Conservation (phyloP, 148 eudicot genomes). For the Cornus controversa region DNA sequence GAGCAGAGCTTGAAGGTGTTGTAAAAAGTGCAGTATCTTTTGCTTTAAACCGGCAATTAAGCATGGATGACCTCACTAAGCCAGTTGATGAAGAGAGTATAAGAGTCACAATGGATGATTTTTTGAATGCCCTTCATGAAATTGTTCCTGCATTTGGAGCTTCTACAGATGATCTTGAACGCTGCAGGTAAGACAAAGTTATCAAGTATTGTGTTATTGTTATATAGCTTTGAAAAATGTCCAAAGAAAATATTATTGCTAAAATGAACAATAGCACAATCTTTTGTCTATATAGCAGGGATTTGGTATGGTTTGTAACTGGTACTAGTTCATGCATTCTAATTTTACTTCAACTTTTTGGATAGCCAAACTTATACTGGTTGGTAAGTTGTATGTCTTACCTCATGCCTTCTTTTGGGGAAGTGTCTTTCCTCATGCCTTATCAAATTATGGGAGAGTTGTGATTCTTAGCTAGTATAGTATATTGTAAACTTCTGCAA, state of each 20-base stretch:
- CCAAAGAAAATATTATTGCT: background rate
- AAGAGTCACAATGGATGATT: slow-evolving; percentile 95
- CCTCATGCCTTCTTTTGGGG: background rate
- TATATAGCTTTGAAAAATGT: background rate
- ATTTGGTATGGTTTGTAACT: background rate
- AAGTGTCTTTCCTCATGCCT: background rate
- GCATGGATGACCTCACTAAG: slow-evolving; percentile 90
- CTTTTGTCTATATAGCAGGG: background rate
- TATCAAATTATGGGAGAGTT: background rate
- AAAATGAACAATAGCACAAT: background rate
- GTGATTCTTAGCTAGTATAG: too few relatives aligned
- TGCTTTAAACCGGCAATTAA: slow-evolving; percentile 88
- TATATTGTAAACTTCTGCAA: too few relatives aligned
- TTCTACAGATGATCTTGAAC: slow-evolving; percentile 90
- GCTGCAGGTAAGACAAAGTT: slow-evolving; percentile 65
- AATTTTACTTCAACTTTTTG: background rate
- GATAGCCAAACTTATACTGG: background rate
- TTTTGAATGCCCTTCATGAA: slow-evolving; percentile 77
- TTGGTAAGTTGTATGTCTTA: background rate
- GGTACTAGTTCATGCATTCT: background rate
- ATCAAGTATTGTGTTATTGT: background rate
- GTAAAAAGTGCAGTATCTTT: slow-evolving; percentile 97
- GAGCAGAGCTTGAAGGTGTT: slow-evolving; percentile 99
- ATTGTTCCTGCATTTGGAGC: slow-evolving; percentile 98
- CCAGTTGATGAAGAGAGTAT: slow-evolving; percentile 93